Conservation (phyloP, 768 basidiomycete genomes). For the Agrocybe praecox region DNA sequence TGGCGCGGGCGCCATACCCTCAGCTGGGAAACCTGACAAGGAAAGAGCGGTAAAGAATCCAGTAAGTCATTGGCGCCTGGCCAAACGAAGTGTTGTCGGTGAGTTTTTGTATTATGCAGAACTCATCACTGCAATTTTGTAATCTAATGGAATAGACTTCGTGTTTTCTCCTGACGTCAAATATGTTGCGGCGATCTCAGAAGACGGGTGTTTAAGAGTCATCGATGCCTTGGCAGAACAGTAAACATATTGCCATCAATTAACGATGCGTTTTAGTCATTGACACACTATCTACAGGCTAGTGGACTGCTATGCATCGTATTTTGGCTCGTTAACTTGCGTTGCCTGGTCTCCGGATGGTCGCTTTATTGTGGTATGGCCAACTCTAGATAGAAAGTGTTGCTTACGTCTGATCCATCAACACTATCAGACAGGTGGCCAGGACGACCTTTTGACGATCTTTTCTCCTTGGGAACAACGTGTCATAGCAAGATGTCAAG, state of each 20-base stretch:
- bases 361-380: slow-evolving; percentile 78
- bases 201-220: slow-evolving; percentile 90
- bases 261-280: not conserved
- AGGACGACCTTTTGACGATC: slow-evolving; percentile 95
- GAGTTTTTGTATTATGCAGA: slow-evolving; percentile 20
- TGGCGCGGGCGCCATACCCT: slow-evolving; percentile 31
- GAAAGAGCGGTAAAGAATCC: slow-evolving; percentile 82
- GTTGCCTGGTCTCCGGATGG: slow-evolving; percentile 97
- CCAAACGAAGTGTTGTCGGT: slow-evolving; percentile 75
- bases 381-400: not conserved
- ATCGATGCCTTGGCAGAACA: slow-evolving; percentile 88
- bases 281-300: slow-evolving; percentile 49
- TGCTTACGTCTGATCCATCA: not conserved
- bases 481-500: slow-evolving; percentile 94
- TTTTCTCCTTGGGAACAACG: slow-evolving; percentile 95
- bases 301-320: slow-evolving; percentile 92
- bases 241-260: slow-evolving; percentile 43
- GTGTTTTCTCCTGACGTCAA: slow-evolving; percentile 94
- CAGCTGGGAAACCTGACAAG: slow-evolving; percentile 46
- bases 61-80: slow-evolving; percentile 88
- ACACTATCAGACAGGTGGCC: slow-evolving; percentile 78
- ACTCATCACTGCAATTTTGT: not conserved
- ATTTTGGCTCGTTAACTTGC: slow-evolving; percentile 90
- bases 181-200: slow-evolving; percentile 86
- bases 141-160: slow-evolving; percentile 57